Percentiles rank a stretch among this genome's conserved stretches.
These are phyloP conservation scores for Populus hybrid DNA, from an alignment of 441 rosid species.

Conservation along the genomic window DNA sequence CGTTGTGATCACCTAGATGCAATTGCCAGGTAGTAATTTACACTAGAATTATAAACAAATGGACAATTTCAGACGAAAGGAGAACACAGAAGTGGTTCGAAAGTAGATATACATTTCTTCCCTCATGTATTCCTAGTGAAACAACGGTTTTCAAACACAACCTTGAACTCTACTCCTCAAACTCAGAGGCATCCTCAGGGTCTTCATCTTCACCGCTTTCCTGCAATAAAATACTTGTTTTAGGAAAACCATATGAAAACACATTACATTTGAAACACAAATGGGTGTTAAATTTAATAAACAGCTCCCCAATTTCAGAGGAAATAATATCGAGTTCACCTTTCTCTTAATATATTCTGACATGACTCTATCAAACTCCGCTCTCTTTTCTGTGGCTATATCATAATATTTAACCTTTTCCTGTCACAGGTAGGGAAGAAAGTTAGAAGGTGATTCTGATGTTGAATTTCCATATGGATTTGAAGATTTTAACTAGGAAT, in stretches of 20 bases:
- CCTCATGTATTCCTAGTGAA: slow-evolving; percentile 8
- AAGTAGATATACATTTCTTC: slow-evolving; percentile 18
- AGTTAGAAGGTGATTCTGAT: slow-evolving; percentile 9
- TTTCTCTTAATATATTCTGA: slow-evolving; percentile 62
- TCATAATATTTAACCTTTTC: slow-evolving; percentile 91
- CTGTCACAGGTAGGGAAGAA: slow-evolving; percentile 30
- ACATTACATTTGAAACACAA: background rate
- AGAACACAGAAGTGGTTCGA: slow-evolving; percentile 6
- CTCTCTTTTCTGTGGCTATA: slow-evolving; percentile 77
- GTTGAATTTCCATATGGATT: background rate
- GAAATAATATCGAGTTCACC: slow-evolving; percentile 33
- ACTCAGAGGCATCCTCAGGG: slow-evolving; percentile 59
- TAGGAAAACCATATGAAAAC: background rate
- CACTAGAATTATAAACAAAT: slow-evolving; percentile 23
- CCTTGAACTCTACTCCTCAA: slow-evolving; percentile 36
- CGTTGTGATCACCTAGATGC: slow-evolving; percentile 1
- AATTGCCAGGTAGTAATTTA: slow-evolving; percentile 22
- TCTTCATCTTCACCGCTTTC: slow-evolving; percentile 61
- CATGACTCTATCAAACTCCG: slow-evolving; percentile 75
- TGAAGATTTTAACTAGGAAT: background rate
- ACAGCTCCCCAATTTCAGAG: background rate
- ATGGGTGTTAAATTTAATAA: background rate
- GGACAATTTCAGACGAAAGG: slow-evolving; percentile 8
- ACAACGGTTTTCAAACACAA: slow-evolving; percentile 8
- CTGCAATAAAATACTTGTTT: slow-evolving; percentile 31